phyloP scores from a whole-genome alignment of 352 stramenopile genomes.

The Phytopythium oedochilum region DNA sequence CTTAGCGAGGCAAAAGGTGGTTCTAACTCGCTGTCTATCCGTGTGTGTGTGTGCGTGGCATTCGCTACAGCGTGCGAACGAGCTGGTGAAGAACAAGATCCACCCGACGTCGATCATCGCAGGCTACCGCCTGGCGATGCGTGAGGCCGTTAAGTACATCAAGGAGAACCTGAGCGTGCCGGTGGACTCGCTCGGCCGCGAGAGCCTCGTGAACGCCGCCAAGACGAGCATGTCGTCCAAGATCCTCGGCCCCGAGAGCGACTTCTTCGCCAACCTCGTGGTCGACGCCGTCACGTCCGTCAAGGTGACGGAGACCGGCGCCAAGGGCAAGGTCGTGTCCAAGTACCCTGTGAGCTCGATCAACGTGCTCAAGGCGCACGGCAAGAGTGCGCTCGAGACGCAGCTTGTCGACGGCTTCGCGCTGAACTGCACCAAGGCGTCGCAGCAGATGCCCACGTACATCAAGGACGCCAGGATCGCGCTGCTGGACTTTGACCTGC shows the following conservation, averaged over 20 bases:
- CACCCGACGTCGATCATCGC: constrained; percentile 99
- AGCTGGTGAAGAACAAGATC: constrained; percentile 98
- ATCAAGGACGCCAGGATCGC: constrained; percentile 95
- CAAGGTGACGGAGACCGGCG: constrained; percentile 87
- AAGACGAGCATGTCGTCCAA: constrained; percentile 99
- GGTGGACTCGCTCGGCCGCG: constrained; percentile 90
- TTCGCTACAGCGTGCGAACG: constrained; percentile 91
- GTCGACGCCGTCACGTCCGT: constrained; percentile 97
- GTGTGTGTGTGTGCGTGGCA: background rate
- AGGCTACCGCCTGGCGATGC: constrained; percentile 98
- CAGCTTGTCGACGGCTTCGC: constrained; percentile 95
- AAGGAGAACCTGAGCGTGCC: constrained; percentile 98
- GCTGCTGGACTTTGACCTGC: constrained; percentile 98
- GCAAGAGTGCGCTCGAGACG: constrained; percentile 86
- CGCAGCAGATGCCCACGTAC: constrained; percentile 97
- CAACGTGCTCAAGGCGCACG: constrained; percentile 98
- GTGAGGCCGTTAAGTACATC: constrained; percentile 98
- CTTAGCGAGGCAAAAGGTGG: too few relatives aligned
- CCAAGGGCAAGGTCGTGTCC: constrained; percentile 75
- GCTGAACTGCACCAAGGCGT: constrained; percentile 96
- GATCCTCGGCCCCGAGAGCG: constrained; percentile 96
- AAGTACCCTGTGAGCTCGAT: constrained; percentile 98
- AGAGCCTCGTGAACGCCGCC: constrained; percentile 96
- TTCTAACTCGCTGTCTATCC: too few relatives aligned
- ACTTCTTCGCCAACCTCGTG: constrained; percentile 97